phyloP scores from a whole-genome alignment of 345 rosid genomes.

The Aurinia saxatilis region DNA sequence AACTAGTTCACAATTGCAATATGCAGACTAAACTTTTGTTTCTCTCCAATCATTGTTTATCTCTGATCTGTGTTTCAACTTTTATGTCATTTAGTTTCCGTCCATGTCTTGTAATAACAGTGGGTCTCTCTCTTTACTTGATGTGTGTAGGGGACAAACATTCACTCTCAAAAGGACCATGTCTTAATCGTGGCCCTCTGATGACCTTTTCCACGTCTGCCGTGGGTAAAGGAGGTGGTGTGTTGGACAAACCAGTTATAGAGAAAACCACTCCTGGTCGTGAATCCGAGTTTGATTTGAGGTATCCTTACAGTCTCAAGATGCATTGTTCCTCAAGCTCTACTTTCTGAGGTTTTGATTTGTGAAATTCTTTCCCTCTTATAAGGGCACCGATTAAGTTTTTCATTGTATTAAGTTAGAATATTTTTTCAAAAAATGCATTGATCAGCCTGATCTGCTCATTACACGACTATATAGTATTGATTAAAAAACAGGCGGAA shows the following conservation, averaged over 20 bases:
- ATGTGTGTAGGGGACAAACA: conserved; percentile 43
- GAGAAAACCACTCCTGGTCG: conserved; percentile 71
- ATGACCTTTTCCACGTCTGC: conserved; percentile 43
- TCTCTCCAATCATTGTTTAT: too few species aligned
- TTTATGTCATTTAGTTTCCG: background rate
- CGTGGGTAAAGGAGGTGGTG: conserved; percentile 65
- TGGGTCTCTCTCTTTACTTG: background rate
- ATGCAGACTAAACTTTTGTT: too few species aligned
- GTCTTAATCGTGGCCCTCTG: conserved; percentile 39
- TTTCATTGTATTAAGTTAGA: background rate
- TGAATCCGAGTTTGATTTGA: conserved; percentile 70
- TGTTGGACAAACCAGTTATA: conserved; percentile 62
- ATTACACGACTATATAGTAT: background rate
- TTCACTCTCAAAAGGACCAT: conserved; percentile 45
- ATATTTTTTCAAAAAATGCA: background rate
- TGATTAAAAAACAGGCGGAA: background rate
- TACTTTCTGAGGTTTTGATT: background rate
- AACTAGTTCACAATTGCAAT: too few species aligned
- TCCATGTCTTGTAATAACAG: background rate
- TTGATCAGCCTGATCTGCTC: background rate
- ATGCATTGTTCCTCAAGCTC: background rate
- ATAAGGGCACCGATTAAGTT: background rate
- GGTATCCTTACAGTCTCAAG: conserved; percentile 24
- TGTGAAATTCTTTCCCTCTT: too few species aligned
- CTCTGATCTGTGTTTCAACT: background rate